phyloP scores from a whole-genome alignment of 495 filamentous ascomycete genomes.

The Aspergillus nidulans region DNA sequence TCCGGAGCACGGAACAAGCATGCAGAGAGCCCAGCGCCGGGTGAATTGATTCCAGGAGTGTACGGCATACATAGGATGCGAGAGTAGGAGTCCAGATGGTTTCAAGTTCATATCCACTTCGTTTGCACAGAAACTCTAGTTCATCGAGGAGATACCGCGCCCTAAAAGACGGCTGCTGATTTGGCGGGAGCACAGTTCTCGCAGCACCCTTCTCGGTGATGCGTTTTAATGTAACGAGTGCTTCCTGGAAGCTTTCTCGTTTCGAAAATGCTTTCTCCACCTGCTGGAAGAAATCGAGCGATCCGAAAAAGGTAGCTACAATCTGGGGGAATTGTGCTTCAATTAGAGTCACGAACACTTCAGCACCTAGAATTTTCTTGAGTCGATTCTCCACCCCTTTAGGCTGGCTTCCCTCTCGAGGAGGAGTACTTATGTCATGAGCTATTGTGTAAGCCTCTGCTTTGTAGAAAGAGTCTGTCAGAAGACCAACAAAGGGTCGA shows the following conservation, averaged over 20 bases:
- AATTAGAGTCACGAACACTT: slow-evolving; percentile 55
- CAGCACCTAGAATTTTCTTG: slow-evolving; percentile 63
- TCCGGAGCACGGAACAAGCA: slow-evolving; percentile 80
- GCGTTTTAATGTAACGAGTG: slow-evolving; percentile 56
- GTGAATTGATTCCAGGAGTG: slow-evolving; percentile 73
- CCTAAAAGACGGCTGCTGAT: slow-evolving; percentile 83
- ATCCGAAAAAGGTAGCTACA: slow-evolving; percentile 64
- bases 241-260: slow-evolving; percentile 51
- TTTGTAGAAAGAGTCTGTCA: slow-evolving; percentile 70
- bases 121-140: slow-evolving; percentile 69
- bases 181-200: slow-evolving; percentile 55
- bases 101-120: slow-evolving; percentile 57
- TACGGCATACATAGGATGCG: slow-evolving; percentile 70
- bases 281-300: slow-evolving; percentile 68
- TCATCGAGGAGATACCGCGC: slow-evolving; percentile 68
- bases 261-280: slow-evolving; percentile 70
- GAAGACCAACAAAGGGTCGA: slow-evolving; percentile 49
- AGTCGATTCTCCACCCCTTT: slow-evolving; percentile 64
- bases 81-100: slow-evolving; percentile 73
- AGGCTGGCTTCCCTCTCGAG: slow-evolving; percentile 44
- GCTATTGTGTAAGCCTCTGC: slow-evolving; percentile 80
- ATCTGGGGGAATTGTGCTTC: slow-evolving; percentile 69
- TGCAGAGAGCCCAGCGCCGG: slow-evolving; percentile 84
- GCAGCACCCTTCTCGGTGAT: slow-evolving; percentile 66
- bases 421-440: slow-evolving; percentile 64